These are phyloP conservation scores for Aspergillus japonicus DNA, from an alignment of 2,329 filamentous ascomycete genomes.

Conservation along the genomic window DNA sequence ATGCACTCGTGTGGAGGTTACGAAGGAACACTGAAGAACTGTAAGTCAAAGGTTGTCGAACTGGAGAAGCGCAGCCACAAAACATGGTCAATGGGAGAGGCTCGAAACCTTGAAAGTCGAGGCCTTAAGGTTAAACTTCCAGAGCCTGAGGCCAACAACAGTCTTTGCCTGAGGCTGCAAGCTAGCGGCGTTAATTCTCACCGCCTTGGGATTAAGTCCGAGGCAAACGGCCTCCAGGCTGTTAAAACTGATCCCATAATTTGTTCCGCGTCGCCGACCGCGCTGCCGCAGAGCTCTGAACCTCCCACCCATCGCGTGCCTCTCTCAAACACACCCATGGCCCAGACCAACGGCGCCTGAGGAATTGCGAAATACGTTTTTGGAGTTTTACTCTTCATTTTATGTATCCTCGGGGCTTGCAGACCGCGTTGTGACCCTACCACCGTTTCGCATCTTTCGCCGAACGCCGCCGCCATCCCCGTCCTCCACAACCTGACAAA, in stretches of 20 bases:
- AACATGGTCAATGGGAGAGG: background rate
- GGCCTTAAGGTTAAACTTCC: background rate
- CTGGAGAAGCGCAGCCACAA: background rate
- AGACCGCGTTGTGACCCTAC: background rate
- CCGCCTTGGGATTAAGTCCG: slow-evolving; percentile 18
- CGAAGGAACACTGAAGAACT: no score
- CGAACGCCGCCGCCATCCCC: slow-evolving; percentile 11
- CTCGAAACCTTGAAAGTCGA: background rate
- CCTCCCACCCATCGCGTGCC: background rate
- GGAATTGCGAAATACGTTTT: background rate
- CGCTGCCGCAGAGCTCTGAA: background rate
- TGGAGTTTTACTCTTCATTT: background rate
- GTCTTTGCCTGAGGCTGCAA: no score
- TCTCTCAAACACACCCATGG: background rate
- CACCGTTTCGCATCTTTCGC: slow-evolving; percentile 10
- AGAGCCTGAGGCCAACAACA: background rate
- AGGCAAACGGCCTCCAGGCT: slow-evolving; percentile 5
- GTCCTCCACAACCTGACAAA: background rate
- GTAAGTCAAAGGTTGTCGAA: no score
- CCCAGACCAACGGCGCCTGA: background rate
- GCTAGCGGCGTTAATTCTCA: slow-evolving; percentile 13
- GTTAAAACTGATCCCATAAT: slow-evolving; percentile 14
- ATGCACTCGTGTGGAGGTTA: no score
- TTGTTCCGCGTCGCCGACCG: slow-evolving; percentile 8
- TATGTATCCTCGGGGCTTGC: background rate